These are phyloP conservation scores for Tremellales sp. DNA, from an alignment of 1,284 basidiomycete species.

Conservation along the genomic window DNA sequence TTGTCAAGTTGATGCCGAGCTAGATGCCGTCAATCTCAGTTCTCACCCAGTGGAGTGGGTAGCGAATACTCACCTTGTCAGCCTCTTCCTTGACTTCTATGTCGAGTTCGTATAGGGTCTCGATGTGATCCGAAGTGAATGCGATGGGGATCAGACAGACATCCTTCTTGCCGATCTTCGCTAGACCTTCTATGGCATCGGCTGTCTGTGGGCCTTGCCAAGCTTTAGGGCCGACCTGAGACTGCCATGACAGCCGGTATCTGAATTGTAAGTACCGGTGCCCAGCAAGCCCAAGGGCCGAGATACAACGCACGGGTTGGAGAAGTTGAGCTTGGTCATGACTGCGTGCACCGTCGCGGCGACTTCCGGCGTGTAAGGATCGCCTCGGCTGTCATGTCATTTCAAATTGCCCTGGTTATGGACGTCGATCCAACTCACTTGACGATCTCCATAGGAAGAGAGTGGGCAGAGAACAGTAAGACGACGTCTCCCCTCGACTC, in stretches of 20 bases:
- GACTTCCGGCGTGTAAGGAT: slow-evolving; percentile 95
- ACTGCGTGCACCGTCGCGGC: slow-evolving; percentile 87
- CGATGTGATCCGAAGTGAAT: slow-evolving; percentile 98
- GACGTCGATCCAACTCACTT: slow-evolving; percentile 52
- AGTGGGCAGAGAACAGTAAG: slow-evolving; percentile 95
- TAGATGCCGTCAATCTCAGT: slow-evolving; percentile 43
- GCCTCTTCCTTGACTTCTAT: slow-evolving; percentile 90
- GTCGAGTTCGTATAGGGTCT: slow-evolving; percentile 96
- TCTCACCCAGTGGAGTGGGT: neutral
- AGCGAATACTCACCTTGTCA: slow-evolving; percentile 66
- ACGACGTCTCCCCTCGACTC: slow-evolving; percentile 68
- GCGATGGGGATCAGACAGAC: slow-evolving; percentile 92
- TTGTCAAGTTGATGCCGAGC: slow-evolving; percentile 85
- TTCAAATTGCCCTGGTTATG: neutral
- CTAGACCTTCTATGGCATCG: slow-evolving; percentile 87
- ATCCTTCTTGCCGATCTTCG: slow-evolving; percentile 78
- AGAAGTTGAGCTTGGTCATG: slow-evolving; percentile 75
- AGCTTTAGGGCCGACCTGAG: slow-evolving; percentile 91
- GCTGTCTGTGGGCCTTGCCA: slow-evolving; percentile 98
- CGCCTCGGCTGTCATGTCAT: slow-evolving; percentile 74
- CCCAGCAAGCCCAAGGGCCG: too few species aligned
- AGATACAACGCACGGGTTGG: slow-evolving; percentile 52
- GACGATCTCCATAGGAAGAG: slow-evolving; percentile 92
- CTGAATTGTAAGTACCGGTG: slow-evolving; percentile 6
- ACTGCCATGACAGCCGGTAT: slow-evolving; percentile 97